Evolutionary conservation across 2,329 filamentous ascomycete genomes (phyloP).

Genomic region (Hypoxylon sp.): DNA sequence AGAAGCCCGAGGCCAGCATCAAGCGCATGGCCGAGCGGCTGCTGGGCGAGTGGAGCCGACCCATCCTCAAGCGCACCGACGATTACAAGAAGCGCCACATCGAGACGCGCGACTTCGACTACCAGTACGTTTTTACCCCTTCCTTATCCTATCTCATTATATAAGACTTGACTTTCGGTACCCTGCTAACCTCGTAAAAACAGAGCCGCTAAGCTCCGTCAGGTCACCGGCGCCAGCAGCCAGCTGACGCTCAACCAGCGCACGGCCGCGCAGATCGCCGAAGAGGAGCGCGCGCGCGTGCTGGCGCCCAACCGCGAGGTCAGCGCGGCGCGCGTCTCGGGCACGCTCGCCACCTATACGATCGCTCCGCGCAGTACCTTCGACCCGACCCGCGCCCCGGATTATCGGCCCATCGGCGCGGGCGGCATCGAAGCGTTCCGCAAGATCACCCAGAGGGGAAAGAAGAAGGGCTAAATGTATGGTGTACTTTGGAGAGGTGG

Average conservation of each 20-base stretch:
- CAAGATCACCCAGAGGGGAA: conserved; percentile 73
- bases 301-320: conserved; percentile 66
- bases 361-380: conserved; percentile 73
- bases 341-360: conserved; percentile 68
- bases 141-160: neutral
- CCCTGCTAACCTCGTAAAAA: conserved; percentile 27
- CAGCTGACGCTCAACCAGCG: conserved; percentile 50
- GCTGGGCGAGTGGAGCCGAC: conserved; percentile 95
- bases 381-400: conserved; percentile 62
- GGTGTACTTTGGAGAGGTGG: neutral
- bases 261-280: conserved; percentile 48
- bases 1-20: conserved; percentile 86
- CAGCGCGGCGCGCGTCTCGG: conserved; percentile 68
- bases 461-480: conserved; percentile 59
- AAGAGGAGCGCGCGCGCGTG: conserved; percentile 68
- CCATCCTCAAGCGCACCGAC: conserved; percentile 92
- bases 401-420: conserved; percentile 71
- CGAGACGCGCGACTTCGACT: conserved; percentile 72
- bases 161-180: no score
- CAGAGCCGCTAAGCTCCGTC: conserved; percentile 66
- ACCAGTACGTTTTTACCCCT: conserved; percentile 65
- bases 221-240: conserved; percentile 55
- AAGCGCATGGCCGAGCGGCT: conserved; percentile 93
- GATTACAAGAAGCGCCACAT: conserved; percentile 89
- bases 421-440: conserved; percentile 73